Base-by-base conservation (phyloP, 345 rosid genomes). In the Lumnitzera littorea region DNA sequence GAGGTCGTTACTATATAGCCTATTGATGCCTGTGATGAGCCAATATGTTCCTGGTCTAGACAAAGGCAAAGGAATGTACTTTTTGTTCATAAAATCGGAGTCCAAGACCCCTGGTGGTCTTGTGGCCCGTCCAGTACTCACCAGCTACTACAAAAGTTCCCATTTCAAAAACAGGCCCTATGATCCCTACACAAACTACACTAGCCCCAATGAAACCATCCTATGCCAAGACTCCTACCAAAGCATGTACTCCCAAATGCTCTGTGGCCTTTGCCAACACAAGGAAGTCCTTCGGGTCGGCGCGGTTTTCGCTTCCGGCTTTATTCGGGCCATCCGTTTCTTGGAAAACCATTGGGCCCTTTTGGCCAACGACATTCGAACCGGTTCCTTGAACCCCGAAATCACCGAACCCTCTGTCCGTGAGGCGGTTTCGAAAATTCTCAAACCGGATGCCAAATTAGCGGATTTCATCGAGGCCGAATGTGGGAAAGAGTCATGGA, bases 261-360 rank as follows among this genome's bases (percentile, higher is more conserved):
- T 87, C 48, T 87, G 94, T 64, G 94, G 89, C 66, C 84, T 87
- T 50, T 80, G 74, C 70, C 87, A 80, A 50, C 79, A 62, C 76
- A 66, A 70, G 12, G 88, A 87, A 62, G 94, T 87, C 27, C 84
- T 87, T 36, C 78, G 94, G 53, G 94, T 87, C 17, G 94, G 94
- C 11, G 94, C 94, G 56, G 86, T 87, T 51, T 87, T 87, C 29
- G 94, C 94, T 73, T 87, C 94, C 61, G 94, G 89, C 29, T 87
- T 87, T 80, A 84, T 87, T 64, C 72, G 90, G 61, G 90, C 94
- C 25, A 84, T 87, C 74, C 76, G 77, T 29, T 87, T 87, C 73
- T 88, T 87, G 41, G 88, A 87, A 73, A 87, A 82, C 50, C 86
- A 73, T 52, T 87, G 94, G 94, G 71, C 67, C 55, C 31, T 59